phyloP scores from a whole-genome alignment of 768 basidiomycete species.

The Xerocomus potaroensis region DNA sequence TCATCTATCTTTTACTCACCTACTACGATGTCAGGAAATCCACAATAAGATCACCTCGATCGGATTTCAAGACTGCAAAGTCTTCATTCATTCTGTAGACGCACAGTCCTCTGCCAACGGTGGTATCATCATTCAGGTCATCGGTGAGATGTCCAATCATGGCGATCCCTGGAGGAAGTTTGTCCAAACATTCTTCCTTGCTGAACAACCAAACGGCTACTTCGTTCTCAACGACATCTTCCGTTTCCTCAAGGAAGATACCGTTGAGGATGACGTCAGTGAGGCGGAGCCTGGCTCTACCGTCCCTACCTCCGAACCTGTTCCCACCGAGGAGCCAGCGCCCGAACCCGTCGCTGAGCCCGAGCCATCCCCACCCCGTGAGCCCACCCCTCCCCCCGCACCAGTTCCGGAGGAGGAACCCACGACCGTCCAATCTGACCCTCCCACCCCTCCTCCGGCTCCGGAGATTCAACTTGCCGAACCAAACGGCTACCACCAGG shows the following conservation, averaged over 20 bases:
- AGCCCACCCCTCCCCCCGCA: conserved; percentile 27
- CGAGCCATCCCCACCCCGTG: conserved; percentile 32
- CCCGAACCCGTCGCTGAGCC: conserved; percentile 29
- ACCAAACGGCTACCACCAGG: conserved; percentile 37
- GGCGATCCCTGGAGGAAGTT: conserved; percentile 95
- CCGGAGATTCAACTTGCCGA: conserved; percentile 41
- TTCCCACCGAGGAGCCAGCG: conserved; percentile 30
- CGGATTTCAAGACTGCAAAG: conserved; percentile 95
- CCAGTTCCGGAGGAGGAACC: conserved; percentile 36
- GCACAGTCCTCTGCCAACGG: conserved; percentile 92
- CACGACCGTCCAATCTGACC: conserved; percentile 32
- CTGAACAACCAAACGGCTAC: conserved; percentile 98
- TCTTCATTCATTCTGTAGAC: conserved; percentile 98
- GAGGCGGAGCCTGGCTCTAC: conserved; percentile 39
- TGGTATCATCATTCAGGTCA: conserved; percentile 98
- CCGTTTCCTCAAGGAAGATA: conserved; percentile 97
- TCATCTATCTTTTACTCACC: conserved; percentile 4
- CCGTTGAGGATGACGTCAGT: conserved; percentile 71
- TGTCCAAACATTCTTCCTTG: conserved; percentile 99
- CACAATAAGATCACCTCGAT: conserved; percentile 94
- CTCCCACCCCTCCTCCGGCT: conserved; percentile 32
- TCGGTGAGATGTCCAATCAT: conserved; percentile 97
- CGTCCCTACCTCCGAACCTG: conserved; percentile 33
- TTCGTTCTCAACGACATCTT: conserved; percentile 99
- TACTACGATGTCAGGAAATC: conserved; percentile 66